Evolutionary conservation across 441 rosid species (phyloP).

Genomic region (Dalechampia spathulata): DNA sequence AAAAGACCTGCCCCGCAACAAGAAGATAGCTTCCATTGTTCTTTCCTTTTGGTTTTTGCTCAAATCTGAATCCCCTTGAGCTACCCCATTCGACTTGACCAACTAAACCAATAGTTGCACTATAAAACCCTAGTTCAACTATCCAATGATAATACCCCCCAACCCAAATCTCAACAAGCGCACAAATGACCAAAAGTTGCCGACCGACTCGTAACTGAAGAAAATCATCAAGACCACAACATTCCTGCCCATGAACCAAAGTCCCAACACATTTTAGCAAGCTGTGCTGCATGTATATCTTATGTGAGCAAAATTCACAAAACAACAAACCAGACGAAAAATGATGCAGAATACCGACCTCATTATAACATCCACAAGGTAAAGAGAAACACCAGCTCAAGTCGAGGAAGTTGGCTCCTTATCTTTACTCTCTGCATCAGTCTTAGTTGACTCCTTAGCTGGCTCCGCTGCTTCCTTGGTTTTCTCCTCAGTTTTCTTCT

Average conservation of each 20-base stretch:
- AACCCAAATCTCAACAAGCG: slow-evolving; percentile 24
- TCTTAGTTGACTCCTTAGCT: slow-evolving; percentile 28
- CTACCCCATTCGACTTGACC: neutral
- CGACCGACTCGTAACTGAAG: slow-evolving; percentile 28
- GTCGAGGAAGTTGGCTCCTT: slow-evolving; percentile 42
- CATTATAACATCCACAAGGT: slow-evolving; percentile 16
- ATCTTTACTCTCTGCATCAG: slow-evolving; percentile 37
- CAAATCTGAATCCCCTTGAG: too few species aligned
- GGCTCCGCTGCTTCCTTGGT: slow-evolving; percentile 31
- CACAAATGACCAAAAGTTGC: slow-evolving; percentile 25
- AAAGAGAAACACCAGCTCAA: slow-evolving; percentile 20
- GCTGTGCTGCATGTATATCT: neutral
- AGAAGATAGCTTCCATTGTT: neutral
- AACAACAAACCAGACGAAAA: too few species aligned
- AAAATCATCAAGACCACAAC: slow-evolving; percentile 33
- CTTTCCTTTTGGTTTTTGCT: too few species aligned
- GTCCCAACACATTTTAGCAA: slow-evolving; percentile 20
- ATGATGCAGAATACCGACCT: too few species aligned
- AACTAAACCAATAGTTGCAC: too few species aligned
- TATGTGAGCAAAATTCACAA: slow-evolving; percentile 18
- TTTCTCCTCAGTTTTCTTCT: slow-evolving; percentile 42
- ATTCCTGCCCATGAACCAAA: slow-evolving; percentile 19
- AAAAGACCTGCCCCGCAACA: neutral
- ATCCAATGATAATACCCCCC: slow-evolving; percentile 12
- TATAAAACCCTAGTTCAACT: slow-evolving; percentile 17